Evolutionary conservation across 257 asterid genomes (phyloP).

Genomic region (Solanum raphanifolium): DNA sequence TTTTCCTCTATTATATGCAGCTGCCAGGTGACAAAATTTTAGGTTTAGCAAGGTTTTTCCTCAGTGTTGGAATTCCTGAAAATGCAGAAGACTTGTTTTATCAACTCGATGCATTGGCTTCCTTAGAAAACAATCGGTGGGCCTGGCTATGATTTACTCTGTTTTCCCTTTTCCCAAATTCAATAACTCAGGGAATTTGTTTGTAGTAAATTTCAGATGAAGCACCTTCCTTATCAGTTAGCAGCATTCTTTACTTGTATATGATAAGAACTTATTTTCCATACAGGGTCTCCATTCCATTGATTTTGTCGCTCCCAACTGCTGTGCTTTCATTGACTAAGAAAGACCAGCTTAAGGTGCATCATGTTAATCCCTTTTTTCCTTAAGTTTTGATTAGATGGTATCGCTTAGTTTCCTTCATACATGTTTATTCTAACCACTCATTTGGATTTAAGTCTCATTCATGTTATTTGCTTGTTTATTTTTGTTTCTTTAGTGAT

Average conservation of each 20-base stretch:
- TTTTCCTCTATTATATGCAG: slow-evolving; percentile 32
- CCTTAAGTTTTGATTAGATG: not conserved
- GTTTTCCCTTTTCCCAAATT: not conserved
- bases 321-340: slow-evolving; percentile 70
- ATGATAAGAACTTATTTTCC: slow-evolving; percentile 7
- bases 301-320: slow-evolving; percentile 75
- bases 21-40: slow-evolving; percentile 78
- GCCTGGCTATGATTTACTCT: slow-evolving; percentile 3
- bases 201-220: not conserved
- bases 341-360: slow-evolving; percentile 82
- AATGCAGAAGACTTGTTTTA: slow-evolving; percentile 62
- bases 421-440: not conserved
- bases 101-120: slow-evolving; percentile 76
- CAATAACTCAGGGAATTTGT: not conserved
- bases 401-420: not conserved
- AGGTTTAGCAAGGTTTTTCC: slow-evolving; percentile 87
- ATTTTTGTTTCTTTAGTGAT: not conserved
- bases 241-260: not conserved
- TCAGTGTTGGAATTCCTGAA: slow-evolving; percentile 81
- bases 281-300: slow-evolving; percentile 70
- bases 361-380: not conserved
- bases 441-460: not conserved
- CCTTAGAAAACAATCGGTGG: slow-evolving; percentile 63
- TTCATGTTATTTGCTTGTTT: not conserved
- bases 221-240: not conserved